A percentile compares a stretch with the other conserved stretches of the same genome.
Evolutionary conservation across 2,329 filamentous ascomycete species (phyloP).

Genomic region (Hirsutella thompsonii): DNA sequence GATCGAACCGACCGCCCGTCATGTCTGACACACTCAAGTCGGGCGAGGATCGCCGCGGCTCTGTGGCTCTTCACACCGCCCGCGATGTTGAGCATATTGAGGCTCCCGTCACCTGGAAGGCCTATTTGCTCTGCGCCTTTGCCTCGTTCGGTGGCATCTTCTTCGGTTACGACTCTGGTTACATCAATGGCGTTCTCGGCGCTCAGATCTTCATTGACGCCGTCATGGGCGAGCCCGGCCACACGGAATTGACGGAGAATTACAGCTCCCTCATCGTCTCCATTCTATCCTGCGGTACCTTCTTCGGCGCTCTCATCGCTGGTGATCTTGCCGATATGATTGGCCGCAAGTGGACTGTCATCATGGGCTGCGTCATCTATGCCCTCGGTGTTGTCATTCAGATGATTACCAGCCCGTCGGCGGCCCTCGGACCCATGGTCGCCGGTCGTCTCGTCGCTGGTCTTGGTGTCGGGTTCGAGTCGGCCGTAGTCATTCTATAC

Average conservation of each 20-base stretch:
- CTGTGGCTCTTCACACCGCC: slow-evolving; percentile 25
- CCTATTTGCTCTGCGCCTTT: slow-evolving; percentile 57
- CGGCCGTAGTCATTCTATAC: slow-evolving; percentile 71
- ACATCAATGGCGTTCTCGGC: slow-evolving; percentile 54
- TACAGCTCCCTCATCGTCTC: slow-evolving; percentile 52
- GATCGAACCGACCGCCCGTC: neutral
- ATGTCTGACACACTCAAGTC: slow-evolving; percentile 12
- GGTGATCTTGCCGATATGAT: slow-evolving; percentile 67
- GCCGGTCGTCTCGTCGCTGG: slow-evolving; percentile 64
- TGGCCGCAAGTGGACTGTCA: slow-evolving; percentile 60
- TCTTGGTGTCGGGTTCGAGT: slow-evolving; percentile 69
- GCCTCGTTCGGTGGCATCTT: slow-evolving; percentile 63
- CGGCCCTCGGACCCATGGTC: slow-evolving; percentile 49
- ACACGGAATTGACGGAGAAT: slow-evolving; percentile 21
- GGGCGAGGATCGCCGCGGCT: slow-evolving; percentile 10
- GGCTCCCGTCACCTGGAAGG: slow-evolving; percentile 56
- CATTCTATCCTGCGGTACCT: slow-evolving; percentile 66
- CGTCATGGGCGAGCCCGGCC: slow-evolving; percentile 28
- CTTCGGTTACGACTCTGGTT: slow-evolving; percentile 69
- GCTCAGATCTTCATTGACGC: slow-evolving; percentile 36
- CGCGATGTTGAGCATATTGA: slow-evolving; percentile 47
- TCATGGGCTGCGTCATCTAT: slow-evolving; percentile 61
- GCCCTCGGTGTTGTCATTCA: slow-evolving; percentile 55
- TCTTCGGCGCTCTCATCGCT: slow-evolving; percentile 65
- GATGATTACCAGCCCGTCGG: slow-evolving; percentile 33